These are phyloP conservation scores for Sordaria brevicollis DNA, from an alignment of 495 filamentous ascomycete species.

Conservation along the genomic window DNA sequence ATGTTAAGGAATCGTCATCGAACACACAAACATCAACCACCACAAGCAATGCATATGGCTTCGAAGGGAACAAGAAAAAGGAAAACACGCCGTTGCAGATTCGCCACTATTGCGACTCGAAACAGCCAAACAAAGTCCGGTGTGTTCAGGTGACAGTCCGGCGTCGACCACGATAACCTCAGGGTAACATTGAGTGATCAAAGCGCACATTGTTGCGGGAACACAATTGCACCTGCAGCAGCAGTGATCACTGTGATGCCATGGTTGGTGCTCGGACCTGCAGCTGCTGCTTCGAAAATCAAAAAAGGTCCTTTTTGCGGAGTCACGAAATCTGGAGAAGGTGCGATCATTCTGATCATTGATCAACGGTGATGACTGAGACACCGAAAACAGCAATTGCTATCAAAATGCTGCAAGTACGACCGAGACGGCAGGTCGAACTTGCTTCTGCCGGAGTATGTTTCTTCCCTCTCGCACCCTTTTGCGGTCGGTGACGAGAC, in stretches of 20 bases:
- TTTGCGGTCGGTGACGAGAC: too few species aligned
- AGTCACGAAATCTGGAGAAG: background rate
- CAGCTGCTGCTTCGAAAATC: background rate
- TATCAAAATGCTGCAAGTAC: background rate
- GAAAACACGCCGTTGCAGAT: background rate
- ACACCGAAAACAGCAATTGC: background rate
- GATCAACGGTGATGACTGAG: background rate
- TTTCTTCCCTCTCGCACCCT: too few species aligned
- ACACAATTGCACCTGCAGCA: background rate
- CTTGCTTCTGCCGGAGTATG: background rate
- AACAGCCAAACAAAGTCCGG: background rate
- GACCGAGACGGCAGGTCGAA: background rate
- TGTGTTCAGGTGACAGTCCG: background rate
- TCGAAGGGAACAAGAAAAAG: background rate
- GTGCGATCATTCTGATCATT: background rate
- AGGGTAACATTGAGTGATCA: background rate
- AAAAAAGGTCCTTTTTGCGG: background rate
- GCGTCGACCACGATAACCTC: background rate
- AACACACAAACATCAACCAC: background rate
- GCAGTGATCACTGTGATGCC: too few species aligned
- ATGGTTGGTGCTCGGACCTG: background rate
- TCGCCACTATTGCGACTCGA: background rate
- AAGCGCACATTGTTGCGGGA: background rate
- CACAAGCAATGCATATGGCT: background rate
- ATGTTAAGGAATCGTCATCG: background rate